phyloP scores from a whole-genome alignment of 441 rosid genomes.

The Kokia cookei region DNA sequence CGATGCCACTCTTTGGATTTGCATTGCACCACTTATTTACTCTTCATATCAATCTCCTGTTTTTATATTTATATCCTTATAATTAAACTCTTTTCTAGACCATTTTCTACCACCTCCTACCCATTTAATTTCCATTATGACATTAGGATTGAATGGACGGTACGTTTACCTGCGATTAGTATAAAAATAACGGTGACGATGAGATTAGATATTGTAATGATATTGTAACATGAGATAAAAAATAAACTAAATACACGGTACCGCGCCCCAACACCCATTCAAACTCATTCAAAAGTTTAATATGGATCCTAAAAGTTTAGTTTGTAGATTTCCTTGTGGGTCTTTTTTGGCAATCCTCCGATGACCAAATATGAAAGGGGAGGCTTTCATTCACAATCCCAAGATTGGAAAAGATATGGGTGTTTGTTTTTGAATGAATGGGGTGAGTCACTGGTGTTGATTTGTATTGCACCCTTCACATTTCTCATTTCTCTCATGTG shows the following conservation, averaged over 20 bases:
- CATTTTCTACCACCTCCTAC: not conserved
- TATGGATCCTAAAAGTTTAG: not conserved
- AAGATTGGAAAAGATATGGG: slow-evolving; percentile 24
- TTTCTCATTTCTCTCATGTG: not conserved
- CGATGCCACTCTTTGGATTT: not conserved
- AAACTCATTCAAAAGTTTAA: too few relatives aligned
- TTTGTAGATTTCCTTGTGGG: not conserved
- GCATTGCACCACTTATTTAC: not conserved
- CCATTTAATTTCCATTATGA: too few relatives aligned
- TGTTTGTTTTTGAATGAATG: not conserved
- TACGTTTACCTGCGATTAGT: too few relatives aligned
- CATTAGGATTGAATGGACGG: too few relatives aligned
- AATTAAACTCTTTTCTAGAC: not conserved
- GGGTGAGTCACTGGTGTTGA: not conserved
- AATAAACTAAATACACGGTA: too few relatives aligned
- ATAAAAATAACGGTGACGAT: too few relatives aligned
- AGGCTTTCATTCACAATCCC: slow-evolving; percentile 9
- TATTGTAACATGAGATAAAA: too few relatives aligned
- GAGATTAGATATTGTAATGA: too few relatives aligned
- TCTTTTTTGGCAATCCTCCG: not conserved
- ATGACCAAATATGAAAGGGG: not conserved
- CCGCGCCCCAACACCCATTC: too few relatives aligned
- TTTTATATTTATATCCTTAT: not conserved
- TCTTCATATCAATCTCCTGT: not conserved
- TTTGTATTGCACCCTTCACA: not conserved